These are phyloP conservation scores for Aegle marmelos DNA, from an alignment of 345 rosid genomes.

Conservation along the genomic window DNA sequence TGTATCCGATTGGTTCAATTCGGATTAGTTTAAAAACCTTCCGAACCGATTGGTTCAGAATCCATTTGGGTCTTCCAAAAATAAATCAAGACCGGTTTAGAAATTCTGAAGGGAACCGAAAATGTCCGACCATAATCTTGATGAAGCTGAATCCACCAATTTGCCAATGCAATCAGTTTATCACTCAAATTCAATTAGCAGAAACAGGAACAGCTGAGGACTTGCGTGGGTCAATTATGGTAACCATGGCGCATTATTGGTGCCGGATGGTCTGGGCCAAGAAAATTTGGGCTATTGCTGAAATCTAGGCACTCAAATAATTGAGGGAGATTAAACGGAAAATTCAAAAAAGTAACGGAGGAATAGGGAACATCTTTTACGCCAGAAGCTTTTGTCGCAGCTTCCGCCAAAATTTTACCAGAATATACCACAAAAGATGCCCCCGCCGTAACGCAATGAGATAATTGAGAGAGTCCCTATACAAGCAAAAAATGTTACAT, in stretches of 20 bases:
- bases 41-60: too few relatives aligned
- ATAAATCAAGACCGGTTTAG: too few relatives aligned
- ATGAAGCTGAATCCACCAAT: too few relatives aligned
- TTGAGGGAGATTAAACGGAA: background rate
- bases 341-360: background rate
- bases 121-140: too few relatives aligned
- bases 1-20: too few relatives aligned
- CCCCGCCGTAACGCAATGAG: background rate
- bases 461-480: background rate
- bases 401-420: background rate
- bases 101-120: too few relatives aligned
- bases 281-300: background rate
- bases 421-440: constrained; percentile 1
- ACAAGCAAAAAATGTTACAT: background rate
- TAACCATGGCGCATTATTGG: too few relatives aligned
- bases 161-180: background rate
- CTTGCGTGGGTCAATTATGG: background rate
- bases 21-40: too few relatives aligned
- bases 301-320: background rate
- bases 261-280: background rate
- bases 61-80: too few relatives aligned
- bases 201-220: background rate
- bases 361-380: background rate
- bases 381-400: background rate
- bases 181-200: background rate